Conservation (phyloP, 805 yeast genomes). For the Schwanniomyces pseudopolymorphus region DNA sequence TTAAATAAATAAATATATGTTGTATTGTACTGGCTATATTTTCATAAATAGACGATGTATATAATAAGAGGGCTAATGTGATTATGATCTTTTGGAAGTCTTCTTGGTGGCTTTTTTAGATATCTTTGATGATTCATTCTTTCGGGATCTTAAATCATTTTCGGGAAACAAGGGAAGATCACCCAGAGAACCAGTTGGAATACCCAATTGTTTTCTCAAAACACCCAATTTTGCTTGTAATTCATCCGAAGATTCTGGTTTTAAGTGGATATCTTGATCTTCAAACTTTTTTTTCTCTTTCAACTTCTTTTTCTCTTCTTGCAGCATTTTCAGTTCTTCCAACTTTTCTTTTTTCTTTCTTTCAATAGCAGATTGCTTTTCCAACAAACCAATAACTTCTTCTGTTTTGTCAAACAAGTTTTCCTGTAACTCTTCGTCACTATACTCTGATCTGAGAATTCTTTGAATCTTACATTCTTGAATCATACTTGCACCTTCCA, state of each 20-base stretch:
- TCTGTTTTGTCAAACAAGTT: constrained; percentile 62
- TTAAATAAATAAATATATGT: no score
- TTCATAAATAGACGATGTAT: background rate
- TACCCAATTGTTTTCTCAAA: constrained; percentile 23
- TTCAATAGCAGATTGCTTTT: constrained; percentile 68
- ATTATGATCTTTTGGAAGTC: constrained; percentile 1
- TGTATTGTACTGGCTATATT: no score
- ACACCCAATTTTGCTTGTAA: constrained; percentile 32
- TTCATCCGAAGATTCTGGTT: constrained; percentile 36
- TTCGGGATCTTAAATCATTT: constrained; percentile 8
- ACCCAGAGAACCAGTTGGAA: constrained; percentile 5
- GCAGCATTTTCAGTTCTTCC: constrained; percentile 15
- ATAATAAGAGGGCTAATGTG: background rate
- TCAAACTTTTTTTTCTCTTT: constrained; percentile 13
- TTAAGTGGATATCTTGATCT: constrained; percentile 26
- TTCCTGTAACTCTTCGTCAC: constrained; percentile 60
- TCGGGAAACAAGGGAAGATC: constrained; percentile 28
- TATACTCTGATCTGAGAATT: constrained; percentile 63
- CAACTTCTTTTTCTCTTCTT: constrained; percentile 16
- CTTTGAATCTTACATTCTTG: constrained; percentile 65
- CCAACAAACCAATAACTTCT: constrained; percentile 53
- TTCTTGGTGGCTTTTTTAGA: constrained; percentile 3
- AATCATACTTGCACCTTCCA: constrained; percentile 66
- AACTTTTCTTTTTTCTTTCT: constrained; percentile 44
- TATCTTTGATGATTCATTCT: background rate